Evolutionary conservation across 805 yeast species (phyloP).

Genomic region (Ogataea glucozyma): DNA sequence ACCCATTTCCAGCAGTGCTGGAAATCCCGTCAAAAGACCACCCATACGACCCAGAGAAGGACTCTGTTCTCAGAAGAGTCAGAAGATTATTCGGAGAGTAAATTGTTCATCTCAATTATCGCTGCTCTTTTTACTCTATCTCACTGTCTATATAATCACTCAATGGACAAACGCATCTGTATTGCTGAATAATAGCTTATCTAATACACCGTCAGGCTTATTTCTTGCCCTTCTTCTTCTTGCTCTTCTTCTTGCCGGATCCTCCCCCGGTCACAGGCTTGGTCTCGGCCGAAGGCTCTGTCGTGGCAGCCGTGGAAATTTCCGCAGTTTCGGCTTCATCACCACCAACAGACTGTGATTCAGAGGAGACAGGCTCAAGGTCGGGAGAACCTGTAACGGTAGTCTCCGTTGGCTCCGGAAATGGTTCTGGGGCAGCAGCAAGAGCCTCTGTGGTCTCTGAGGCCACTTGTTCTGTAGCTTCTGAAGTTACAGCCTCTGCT

Average conservation of each 20-base stretch:
- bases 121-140: neutral
- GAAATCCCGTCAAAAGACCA: slow-evolving; percentile 99
- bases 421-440: neutral
- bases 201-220: slow-evolving; percentile 11
- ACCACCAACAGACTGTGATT: slow-evolving; percentile 3
- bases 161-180: slow-evolving; percentile 4
- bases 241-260: slow-evolving; percentile 37
- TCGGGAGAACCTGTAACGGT: slow-evolving; percentile 1
- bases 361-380: slow-evolving; percentile 2
- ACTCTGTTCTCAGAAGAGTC: slow-evolving; percentile 89
- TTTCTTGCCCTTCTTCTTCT: slow-evolving; percentile 39
- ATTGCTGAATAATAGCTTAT: slow-evolving; percentile 6
- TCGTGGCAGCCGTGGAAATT: slow-evolving; percentile 1
- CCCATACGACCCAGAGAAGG: slow-evolving; percentile 98
- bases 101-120: neutral
- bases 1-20: slow-evolving; percentile 93
- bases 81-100: slow-evolving; percentile 93
- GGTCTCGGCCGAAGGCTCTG: slow-evolving; percentile 3
- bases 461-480: neutral
- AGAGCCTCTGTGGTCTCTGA: neutral
- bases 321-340: slow-evolving; percentile 6
- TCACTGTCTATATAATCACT: slow-evolving; percentile 3
- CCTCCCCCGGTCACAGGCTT: slow-evolving; percentile 6
- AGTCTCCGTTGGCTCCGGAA: neutral
- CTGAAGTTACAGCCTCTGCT: slow-evolving; percentile 1